Evolutionary conservation across 1,284 basidiomycete genomes (phyloP), one percentile per base, ranked within the genome.

Genomic region (Kalmanozyma brasiliensis): DNA sequence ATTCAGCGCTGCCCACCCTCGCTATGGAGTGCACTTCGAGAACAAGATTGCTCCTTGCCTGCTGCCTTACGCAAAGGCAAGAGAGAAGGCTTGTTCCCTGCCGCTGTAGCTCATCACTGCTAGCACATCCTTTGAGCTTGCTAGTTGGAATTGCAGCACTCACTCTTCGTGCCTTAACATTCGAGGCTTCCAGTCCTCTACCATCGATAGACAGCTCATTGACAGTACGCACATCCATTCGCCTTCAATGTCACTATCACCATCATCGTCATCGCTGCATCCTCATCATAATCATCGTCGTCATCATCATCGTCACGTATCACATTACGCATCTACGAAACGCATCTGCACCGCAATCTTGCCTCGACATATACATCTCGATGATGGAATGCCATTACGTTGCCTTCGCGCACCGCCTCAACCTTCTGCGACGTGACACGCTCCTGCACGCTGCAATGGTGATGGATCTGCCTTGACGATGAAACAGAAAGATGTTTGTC

Each of bases 401-500:
- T 62, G 51, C 52, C 30, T 24, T 23, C 32, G 14, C 32, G 40
- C 45, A 49, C 17, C 22, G 14, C 51, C 14, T 42, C 47, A 43
- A 17, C 23, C 24, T 20, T 41, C 58, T 38, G 43, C 42, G 26
- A 29, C 11, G 26, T 49, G 49, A 47, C 26, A 35, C 38, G 24
- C 30, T 29, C 29, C 83, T 30, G n/a, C 23, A 19, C 24, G 24
- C 17, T 44, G 19, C 32, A 33, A 26, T 51, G 45, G 29, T 45
- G 42, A n/a, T 33, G 10, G 40, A 47, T 43, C 13, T 32, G 29
- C 29, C 22, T 14, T 38, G 29, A 51, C 43, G 23, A n/a, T 55
- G 33, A 40, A 49, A 83, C 87, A 95, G 94, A 84, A 97, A 97
- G 87, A 96, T 94, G 93, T 96, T 96, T 83, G 91, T 96, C 78